These are phyloP conservation scores for Mycena olivaceomarginata DNA, from an alignment of 768 basidiomycete genomes.

Conservation along the genomic window DNA sequence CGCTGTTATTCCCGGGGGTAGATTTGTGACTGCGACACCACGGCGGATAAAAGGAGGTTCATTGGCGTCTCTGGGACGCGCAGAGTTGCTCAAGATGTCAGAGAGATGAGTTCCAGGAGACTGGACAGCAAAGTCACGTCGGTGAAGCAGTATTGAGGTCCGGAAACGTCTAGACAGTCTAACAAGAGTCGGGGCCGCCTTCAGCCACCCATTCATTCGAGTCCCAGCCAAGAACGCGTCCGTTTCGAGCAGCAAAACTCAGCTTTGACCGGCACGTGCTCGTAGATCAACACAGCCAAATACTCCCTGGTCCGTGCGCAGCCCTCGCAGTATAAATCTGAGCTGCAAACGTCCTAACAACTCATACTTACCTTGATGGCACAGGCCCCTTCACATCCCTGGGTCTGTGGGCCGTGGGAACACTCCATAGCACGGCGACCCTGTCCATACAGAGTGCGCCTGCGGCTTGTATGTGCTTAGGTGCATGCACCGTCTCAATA, in stretches of 20 bases:
- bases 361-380: slow-evolving; percentile 48
- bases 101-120: too few species aligned
- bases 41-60: background rate
- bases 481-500: slow-evolving; percentile 88
- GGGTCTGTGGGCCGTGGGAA: slow-evolving; percentile 43
- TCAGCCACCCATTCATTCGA: too few species aligned
- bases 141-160: too few species aligned
- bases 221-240: too few species aligned
- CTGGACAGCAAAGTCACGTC: too few species aligned
- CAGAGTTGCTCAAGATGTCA: too few species aligned
- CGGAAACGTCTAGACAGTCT: too few species aligned
- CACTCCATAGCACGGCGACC: slow-evolving; percentile 83
- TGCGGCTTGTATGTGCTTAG: slow-evolving; percentile 80
- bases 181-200: too few species aligned
- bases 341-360: background rate
- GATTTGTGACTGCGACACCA: background rate
- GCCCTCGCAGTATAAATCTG: background rate
- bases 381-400: slow-evolving; percentile 42
- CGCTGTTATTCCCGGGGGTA: background rate
- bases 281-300: background rate
- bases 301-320: background rate
- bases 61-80: too few species aligned
- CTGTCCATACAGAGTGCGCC: slow-evolving; percentile 77
- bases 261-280: background rate
- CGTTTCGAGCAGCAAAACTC: too few species aligned